Evolutionary conservation across 208 protist genomes (phyloP), one percentile per base, ranked within the genome.

Genomic region (Willaertia magna): DNA sequence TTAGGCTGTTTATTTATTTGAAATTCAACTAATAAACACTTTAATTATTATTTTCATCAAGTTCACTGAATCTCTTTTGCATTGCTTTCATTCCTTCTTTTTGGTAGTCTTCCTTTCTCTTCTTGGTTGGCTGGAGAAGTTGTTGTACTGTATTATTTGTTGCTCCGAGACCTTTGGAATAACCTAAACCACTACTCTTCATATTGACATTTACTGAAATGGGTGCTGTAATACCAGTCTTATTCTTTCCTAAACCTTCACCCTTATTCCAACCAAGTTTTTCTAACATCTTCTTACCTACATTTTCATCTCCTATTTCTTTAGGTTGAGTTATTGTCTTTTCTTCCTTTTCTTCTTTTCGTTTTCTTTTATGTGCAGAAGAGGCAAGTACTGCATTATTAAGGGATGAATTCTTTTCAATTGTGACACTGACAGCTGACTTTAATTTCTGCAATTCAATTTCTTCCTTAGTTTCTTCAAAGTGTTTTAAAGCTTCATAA

Each of bases 211-310:
- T 39, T 6, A 59, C 46, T 16, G 14, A 34, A 12, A 84, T 84
- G 12, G 46, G 79, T 43, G 47, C 30, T n/a, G 49, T 74, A 47
- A 67, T 84, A 34, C 79, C 79, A 74, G 26, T 34, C 4, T 67
- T 67, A 18, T 84, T 84, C 12, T 42, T 67, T 34, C 79, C 79
- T 11, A 84, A 30, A 6, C 79, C 79, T 84, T 84, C 48, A 47
- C 79, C 79, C 47, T 84, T 46, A 12, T 39, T 84, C 47, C 49
- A 84, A 14, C 79, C 79, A 46, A 67, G 30, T 16, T 67, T 84
- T 30, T 67, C 49, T 43, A 84, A 34, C 34, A 84, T n/a, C n/a
- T 84, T 84, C 4, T 84, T 84, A 34, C 79, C 79, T 47, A 84
- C 30, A 46, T 84, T 84, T 3, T 46, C 34, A 43, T 78, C 74